Conservation (phyloP, 306 rosid genomes). For the Medicago arabica region DNA sequence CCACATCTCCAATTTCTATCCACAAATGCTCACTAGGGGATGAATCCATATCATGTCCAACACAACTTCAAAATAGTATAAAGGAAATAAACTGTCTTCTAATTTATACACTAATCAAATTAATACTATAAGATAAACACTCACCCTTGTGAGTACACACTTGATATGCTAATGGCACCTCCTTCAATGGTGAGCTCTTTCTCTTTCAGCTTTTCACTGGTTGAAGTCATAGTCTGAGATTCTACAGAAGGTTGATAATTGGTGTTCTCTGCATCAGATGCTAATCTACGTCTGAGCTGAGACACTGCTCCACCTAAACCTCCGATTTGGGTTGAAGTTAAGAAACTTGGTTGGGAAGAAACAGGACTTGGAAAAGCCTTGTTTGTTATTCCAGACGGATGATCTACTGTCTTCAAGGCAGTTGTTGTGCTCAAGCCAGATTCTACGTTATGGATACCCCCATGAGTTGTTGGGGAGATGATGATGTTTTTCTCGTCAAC, state of each 20-base stretch:
- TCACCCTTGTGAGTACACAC: conserved; percentile 91
- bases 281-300: conserved; percentile 56
- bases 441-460: conserved; percentile 58
- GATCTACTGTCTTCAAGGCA: conserved; percentile 60
- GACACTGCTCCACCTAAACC: conserved; percentile 53
- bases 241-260: conserved; percentile 53
- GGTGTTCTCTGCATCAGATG: conserved; percentile 61
- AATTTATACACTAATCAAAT: conserved; percentile 7
- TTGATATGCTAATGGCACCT: conserved; percentile 89
- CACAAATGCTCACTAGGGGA: conserved; percentile 14
- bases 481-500: conserved; percentile 61
- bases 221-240: conserved; percentile 51
- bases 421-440: conserved; percentile 67
- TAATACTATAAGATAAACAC: conserved; percentile 37
- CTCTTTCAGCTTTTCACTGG: conserved; percentile 76
- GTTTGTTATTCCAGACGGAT: conserved; percentile 58
- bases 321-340: conserved; percentile 51
- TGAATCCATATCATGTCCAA: conserved; percentile 15
- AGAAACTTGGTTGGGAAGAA: conserved; percentile 65
- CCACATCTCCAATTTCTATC: conserved; percentile 2
- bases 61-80: conserved; percentile 1
- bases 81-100: neutral
- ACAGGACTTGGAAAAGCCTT: conserved; percentile 59
- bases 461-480: conserved; percentile 59
- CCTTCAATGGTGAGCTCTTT: conserved; percentile 82